Evolutionary conservation across 495 filamentous ascomycete species (phyloP).

Genomic region (Durotheca rogersii): DNA sequence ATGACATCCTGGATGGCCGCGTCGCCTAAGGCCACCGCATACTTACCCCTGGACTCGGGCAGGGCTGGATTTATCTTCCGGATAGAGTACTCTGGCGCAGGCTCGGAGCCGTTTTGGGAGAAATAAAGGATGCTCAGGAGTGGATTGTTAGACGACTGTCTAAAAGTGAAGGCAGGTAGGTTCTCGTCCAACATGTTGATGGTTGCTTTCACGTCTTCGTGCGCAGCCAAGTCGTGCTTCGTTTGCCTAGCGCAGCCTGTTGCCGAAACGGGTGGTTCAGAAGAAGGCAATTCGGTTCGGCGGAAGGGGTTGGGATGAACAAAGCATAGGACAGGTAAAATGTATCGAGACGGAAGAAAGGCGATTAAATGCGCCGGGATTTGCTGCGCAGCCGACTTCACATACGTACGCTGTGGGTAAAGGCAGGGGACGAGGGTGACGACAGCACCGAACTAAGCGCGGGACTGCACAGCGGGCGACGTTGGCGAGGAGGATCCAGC

Average conservation of each 20-base stretch:
- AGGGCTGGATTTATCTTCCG: slow-evolving; percentile 69
- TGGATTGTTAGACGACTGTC: slow-evolving; percentile 43
- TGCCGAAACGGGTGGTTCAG: neutral
- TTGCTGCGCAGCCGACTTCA: slow-evolving; percentile 15
- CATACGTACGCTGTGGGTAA: neutral
- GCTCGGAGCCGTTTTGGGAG: slow-evolving; percentile 77
- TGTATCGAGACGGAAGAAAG: neutral
- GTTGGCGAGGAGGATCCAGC: slow-evolving; percentile 3
- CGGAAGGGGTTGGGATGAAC: neutral
- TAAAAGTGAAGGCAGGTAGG: slow-evolving; percentile 64
- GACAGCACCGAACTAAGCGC: slow-evolving; percentile 19
- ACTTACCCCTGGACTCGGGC: slow-evolving; percentile 73
- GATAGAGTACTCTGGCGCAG: slow-evolving; percentile 73
- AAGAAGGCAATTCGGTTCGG: too few species aligned
- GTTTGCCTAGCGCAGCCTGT: slow-evolving; percentile 1
- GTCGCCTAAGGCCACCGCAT: slow-evolving; percentile 82
- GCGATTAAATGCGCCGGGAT: slow-evolving; percentile 13
- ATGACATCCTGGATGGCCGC: slow-evolving; percentile 77
- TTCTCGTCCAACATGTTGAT: slow-evolving; percentile 87
- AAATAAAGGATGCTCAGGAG: slow-evolving; percentile 65
- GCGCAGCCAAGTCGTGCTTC: slow-evolving; percentile 1
- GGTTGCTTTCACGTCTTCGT: too few species aligned
- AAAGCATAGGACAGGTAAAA: neutral
- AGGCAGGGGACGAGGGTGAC: neutral
- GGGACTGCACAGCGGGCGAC: slow-evolving; percentile 2